Evolutionary conservation across 176 grass and related monocot genomes (phyloP), one percentile per base, ranked within the genome.

Genomic region (Oryza glaberrima): DNA sequence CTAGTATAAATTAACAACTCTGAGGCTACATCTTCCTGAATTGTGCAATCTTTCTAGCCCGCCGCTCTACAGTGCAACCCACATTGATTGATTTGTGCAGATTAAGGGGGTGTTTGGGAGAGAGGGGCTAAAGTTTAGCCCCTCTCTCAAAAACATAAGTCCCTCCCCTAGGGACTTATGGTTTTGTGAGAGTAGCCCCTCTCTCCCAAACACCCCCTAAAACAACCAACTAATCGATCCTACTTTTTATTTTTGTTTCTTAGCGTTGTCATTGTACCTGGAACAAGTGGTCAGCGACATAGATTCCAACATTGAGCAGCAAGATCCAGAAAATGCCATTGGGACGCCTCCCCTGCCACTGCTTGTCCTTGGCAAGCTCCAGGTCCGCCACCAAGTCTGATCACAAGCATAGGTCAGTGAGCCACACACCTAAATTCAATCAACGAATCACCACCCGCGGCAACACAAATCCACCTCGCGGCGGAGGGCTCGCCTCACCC

Each of bases 301-400:
- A 99, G 85, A 94, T 20, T 19, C 91, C 91, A 26, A 99, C 87
- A 87, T 96, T 99, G 84, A 99, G 93, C 64, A 96, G 90, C 73
- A 99, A 82, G 87, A 99, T 96, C 96, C 96, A 96, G 86, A 96
- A 99, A 78, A 99, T 83, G 47, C 93, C 96, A 86, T 90, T 96
- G 4, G 79, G 71, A 40, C 91, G 84, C 23, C 75, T 86, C 22
- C 83, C 76, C 67, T 65, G 90, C 74, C 58, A 84, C 46, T 81
- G 82, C 81, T 84, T 94, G 45, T 87, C 91, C 80, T 86, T 95
- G 56, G 93, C 91, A 38, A 99, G 86, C 91, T 99, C 96, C 83
- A 99, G 83, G 46, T 99, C 91, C 40, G 76, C 81, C 30, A 86
- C 87, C 63, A 96, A 92, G 88, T 87, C 91, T 99, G 85, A 88